Base-by-base conservation (phyloP, 306 rosid species). In the Fragaria nilgerrensis region DNA sequence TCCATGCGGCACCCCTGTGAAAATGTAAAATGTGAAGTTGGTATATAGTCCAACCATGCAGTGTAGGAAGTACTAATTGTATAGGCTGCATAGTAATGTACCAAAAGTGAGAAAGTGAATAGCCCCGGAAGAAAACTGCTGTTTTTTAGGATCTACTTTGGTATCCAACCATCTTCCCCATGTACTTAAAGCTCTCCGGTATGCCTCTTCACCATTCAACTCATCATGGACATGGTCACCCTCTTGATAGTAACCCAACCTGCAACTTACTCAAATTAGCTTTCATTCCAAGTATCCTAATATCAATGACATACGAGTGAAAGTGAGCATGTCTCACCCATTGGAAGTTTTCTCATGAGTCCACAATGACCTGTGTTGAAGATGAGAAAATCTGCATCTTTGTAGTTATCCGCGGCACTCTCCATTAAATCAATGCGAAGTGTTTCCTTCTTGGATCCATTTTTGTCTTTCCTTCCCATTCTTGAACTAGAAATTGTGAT, bases 311-410 rank as follows among this genome's bases (percentile, higher is more conserved):
- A 19, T 9, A 7, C 36, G 22, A 27, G 58, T 61, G 47, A 49
- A 64, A 50, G n/a, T 71, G 50, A 37, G 15, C n/a, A 15, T 6
- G 13, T 7, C 14, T 79, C 50, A 79, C 82, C 82, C 82, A 9
- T 34, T 72, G 52, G 77, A 62, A 63, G 82, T 79, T 73, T 79
- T 79, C 71, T 79, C 82, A 79, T 79, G 82, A 64, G 82, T 79
- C 82, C 82, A 72, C 82, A 79, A n/a, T 79, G 82, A 52, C 74
- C 82, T 22, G 82, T 79, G 67, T 79, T 79, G 66, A 79, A 79
- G 65, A 79, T 72, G 44, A 79, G 78, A 72, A 79, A 20, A 52
- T 79, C 78, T 50, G 82, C 82, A 50, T 20, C 75, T 73, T 63
- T 50, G 77, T 73, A 79, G 2, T 79, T 64, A 3, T 79, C 68